phyloP scores from a whole-genome alignment of 768 basidiomycete species.

The Russula sp. region DNA sequence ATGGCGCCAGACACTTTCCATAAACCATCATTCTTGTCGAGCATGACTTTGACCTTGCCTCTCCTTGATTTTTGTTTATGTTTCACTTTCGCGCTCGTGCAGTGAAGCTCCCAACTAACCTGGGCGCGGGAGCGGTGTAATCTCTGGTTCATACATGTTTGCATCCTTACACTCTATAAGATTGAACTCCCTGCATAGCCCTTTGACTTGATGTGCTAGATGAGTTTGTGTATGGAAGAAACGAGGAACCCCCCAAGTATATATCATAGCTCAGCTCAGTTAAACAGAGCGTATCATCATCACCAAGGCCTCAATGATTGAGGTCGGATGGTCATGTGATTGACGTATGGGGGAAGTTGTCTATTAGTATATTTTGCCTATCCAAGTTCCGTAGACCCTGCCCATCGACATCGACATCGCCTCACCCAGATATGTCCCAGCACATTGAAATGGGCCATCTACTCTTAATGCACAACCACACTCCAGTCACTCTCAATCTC shows the following conservation, averaged over 20 bases:
- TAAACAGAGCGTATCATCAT: background rate
- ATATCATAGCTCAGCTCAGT: background rate
- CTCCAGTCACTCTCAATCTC: slow-evolving; percentile 37
- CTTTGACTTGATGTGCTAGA: background rate
- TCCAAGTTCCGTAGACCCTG: background rate
- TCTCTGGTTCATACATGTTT: slow-evolving; percentile 15
- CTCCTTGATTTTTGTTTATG: slow-evolving; percentile 18
- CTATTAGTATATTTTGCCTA: background rate
- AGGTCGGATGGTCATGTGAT: background rate
- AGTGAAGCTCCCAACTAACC: slow-evolving; percentile 8
- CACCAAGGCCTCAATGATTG: too few species aligned
- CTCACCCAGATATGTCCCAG: background rate
- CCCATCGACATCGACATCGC: background rate
- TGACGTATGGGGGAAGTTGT: background rate
- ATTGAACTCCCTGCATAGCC: background rate
- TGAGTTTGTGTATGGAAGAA: slow-evolving; percentile 1
- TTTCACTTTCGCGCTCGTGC: slow-evolving; percentile 17
- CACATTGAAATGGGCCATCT: background rate
- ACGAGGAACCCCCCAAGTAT: background rate
- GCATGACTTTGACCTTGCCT: slow-evolving; percentile 6
- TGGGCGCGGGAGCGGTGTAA: slow-evolving; percentile 15
- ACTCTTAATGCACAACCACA: slow-evolving; percentile 26
- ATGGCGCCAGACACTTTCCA: background rate
- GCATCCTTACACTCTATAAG: slow-evolving; percentile 7
- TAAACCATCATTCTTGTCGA: slow-evolving; percentile 6